Evolutionary conservation across 78 protist species (phyloP).

Genomic region (Creolimax fragrantissima): DNA sequence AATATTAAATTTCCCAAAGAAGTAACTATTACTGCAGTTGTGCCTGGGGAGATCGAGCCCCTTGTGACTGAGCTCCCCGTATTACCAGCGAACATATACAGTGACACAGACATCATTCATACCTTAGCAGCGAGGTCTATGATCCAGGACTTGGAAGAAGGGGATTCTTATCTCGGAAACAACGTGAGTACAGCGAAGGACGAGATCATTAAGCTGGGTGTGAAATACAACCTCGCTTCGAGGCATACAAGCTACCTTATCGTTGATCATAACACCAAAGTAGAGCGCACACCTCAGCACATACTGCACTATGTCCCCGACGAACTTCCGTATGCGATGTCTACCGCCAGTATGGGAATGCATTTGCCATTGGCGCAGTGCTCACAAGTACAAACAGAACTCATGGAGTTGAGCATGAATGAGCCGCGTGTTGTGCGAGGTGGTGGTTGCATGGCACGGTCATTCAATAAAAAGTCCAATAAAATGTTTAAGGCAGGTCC

Average conservation of each 20-base stretch:
- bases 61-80: not conserved
- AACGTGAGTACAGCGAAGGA: not conserved
- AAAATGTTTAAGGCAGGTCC: not conserved
- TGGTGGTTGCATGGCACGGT: no score
- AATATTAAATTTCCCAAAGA: not conserved
- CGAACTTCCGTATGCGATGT: no score
- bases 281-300: no score
- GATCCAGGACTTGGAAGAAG: conserved; percentile 39
- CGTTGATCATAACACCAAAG: conserved; percentile 17
- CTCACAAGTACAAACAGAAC: no score
- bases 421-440: no score
- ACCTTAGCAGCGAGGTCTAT: conserved; percentile 42
- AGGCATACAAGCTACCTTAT: conserved; percentile 35
- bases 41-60: conserved; percentile 6
- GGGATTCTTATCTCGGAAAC: not conserved
- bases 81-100: not conserved
- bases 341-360: no score
- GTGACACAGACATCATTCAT: conserved; percentile 20
- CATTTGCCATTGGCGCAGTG: no score
- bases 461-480: not conserved
- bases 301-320: no score
- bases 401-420: no score
- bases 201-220: conserved; percentile 34
- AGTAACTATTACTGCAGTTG: not conserved
- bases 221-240: conserved; percentile 11